A percentile compares a stretch with the other conserved stretches of the same genome.
phyloP scores from a whole-genome alignment of 2,329 filamentous ascomycete genomes.

The Penicillium capsulatum region DNA sequence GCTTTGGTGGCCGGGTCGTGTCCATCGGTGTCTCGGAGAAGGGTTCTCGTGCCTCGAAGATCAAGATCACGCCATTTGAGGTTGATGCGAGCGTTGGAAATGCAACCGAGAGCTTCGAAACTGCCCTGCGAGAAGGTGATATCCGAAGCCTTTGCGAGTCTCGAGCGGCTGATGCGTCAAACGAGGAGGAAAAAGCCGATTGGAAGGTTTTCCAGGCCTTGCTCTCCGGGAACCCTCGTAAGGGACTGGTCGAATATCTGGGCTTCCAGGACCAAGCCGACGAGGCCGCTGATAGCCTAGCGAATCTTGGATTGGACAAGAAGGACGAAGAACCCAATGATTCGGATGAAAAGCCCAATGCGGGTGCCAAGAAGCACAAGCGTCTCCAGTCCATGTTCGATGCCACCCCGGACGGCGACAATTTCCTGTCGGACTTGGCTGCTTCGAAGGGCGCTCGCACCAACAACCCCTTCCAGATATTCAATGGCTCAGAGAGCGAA shows the following conservation, averaged over 20 bases:
- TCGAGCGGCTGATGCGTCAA: conserved; percentile 69
- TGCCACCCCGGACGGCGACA: conserved; percentile 65
- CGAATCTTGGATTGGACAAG: conserved; percentile 41
- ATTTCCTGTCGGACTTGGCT: conserved; percentile 78
- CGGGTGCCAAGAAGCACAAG: conserved; percentile 54
- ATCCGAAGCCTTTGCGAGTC: conserved; percentile 73
- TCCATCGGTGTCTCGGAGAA: conserved; percentile 58
- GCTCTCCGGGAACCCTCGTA: conserved; percentile 77
- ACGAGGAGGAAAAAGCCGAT: conserved; percentile 89
- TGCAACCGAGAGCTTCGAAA: conserved; percentile 81
- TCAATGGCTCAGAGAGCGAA: conserved; percentile 74
- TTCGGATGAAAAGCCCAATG: conserved; percentile 45
- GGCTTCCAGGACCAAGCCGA: conserved; percentile 69
- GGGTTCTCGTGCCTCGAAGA: conserved; percentile 67
- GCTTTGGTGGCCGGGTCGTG: conserved; percentile 92
- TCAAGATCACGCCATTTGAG: conserved; percentile 82
- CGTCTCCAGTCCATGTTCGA: conserved; percentile 78
- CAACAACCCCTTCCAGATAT: conserved; percentile 88
- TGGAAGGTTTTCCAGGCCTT: conserved; percentile 93
- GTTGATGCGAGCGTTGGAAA: conserved; percentile 81
- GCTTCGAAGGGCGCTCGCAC: conserved; percentile 89
- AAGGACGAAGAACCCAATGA: conserved; percentile 42
- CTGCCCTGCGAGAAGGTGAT: conserved; percentile 72
- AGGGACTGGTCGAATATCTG: conserved; percentile 80
- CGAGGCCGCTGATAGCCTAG: conserved; percentile 42